Evolutionary conservation across 257 asterid species (phyloP), one percentile per base, ranked within the genome.

Genomic region (Jasminum sambac): DNA sequence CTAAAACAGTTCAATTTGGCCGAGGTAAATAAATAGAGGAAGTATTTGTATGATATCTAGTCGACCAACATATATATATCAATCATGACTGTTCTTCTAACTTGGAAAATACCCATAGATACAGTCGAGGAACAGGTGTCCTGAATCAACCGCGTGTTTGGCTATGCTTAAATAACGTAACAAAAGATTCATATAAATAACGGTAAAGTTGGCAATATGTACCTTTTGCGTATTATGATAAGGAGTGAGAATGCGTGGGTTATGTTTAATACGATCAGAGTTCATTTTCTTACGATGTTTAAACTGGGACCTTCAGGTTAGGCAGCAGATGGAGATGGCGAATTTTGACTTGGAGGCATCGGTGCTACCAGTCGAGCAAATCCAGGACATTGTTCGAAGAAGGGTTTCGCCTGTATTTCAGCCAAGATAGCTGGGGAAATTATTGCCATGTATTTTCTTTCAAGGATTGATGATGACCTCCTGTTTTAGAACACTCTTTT

Each of bases 271-370:
- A 30, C 4, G 12, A 8, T 74, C 37, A 50, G 34, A 63, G 66
- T 52, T 74, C 36, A 4, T 30, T 30, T 30, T 7, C 4, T 7
- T 10, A 39, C 30, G 19, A 63, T 25, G 36, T 42, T 70, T 5
- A 64, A 58, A 67, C 61, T 25, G 13, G 19, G 8, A 6, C 6
- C 11, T 79, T 75, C 82, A 92, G 96, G 82, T 90, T 64, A 91
- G 52, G 70, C 88, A 83, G 65, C 88, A 90, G 74, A 88, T 90
- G 98, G 95, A 90, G 85, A 69, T 66, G 30, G 84, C 83, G 24
- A 83, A 86, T 66, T 92, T 90, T 77, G 94, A 87, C 58, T 66
- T 82, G 0, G 90, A 81, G 84, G 83, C 96, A n/a, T 90, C 92
- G 17, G 71, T 87, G 42, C 40, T 92, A 84, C 72, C 91, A 12